These are phyloP conservation scores for Pyricularia pennisetigena DNA, from an alignment of 2,329 filamentous ascomycete genomes.

Conservation along the genomic window DNA sequence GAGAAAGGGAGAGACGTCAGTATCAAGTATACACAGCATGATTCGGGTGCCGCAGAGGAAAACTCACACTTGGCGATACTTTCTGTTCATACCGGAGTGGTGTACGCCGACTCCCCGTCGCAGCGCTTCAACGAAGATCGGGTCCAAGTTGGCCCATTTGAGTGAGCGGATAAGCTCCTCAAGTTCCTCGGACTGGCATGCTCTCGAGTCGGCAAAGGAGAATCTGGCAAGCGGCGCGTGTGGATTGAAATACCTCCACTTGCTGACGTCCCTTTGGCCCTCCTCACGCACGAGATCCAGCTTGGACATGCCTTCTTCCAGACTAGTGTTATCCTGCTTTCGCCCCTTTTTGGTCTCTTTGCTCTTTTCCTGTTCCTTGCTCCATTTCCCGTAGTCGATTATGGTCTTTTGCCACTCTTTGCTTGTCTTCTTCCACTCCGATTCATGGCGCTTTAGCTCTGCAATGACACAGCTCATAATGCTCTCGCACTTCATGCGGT, in stretches of 20 bases:
- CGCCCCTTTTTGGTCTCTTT: slow-evolving; percentile 26
- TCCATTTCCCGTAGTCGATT: slow-evolving; percentile 31
- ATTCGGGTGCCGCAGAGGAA: background rate
- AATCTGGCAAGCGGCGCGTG: slow-evolving; percentile 52
- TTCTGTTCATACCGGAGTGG: slow-evolving; percentile 70
- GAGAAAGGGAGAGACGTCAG: slow-evolving; percentile 14
- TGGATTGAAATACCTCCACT: slow-evolving; percentile 58
- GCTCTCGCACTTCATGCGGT: slow-evolving; percentile 53
- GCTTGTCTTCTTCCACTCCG: slow-evolving; percentile 44
- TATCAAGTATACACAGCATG: background rate
- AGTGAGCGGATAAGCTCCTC: slow-evolving; percentile 42
- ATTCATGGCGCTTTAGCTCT: slow-evolving; percentile 44
- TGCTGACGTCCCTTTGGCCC: slow-evolving; percentile 41
- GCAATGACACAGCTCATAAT: slow-evolving; percentile 40
- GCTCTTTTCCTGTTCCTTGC: slow-evolving; percentile 5
- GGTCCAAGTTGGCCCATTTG: slow-evolving; percentile 34
- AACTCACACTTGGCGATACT: slow-evolving; percentile 56
- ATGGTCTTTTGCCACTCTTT: slow-evolving; percentile 52
- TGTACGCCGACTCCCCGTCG: slow-evolving; percentile 64
- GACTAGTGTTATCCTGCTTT: slow-evolving; percentile 19
- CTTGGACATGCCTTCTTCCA: slow-evolving; percentile 34
- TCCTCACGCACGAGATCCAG: slow-evolving; percentile 47
- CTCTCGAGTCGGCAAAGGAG: slow-evolving; percentile 55
- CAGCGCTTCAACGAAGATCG: slow-evolving; percentile 49
- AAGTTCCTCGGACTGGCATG: slow-evolving; percentile 47